A percentile compares a stretch with the other conserved stretches of the same genome.
These are phyloP conservation scores for Sordariomycetes sp. DNA, from an alignment of 2,329 filamentous ascomycete genomes.

Conservation along the genomic window DNA sequence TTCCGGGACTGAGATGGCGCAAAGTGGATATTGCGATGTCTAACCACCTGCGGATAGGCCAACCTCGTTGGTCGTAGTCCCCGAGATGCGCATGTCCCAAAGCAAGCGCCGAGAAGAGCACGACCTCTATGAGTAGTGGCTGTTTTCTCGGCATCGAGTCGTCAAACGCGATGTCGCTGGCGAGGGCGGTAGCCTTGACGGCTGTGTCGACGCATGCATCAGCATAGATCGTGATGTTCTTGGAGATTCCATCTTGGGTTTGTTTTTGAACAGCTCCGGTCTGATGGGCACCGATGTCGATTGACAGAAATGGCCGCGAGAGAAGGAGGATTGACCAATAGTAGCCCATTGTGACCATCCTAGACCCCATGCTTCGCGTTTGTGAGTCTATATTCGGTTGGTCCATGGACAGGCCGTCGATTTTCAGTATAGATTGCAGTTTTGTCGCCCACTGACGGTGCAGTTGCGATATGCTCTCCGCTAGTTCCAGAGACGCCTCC, in stretches of 20 bases:
- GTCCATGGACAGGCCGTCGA: not conserved
- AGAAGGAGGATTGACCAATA: slow-evolving; percentile 4
- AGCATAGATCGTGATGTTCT: not conserved
- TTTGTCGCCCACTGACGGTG: slow-evolving; percentile 2
- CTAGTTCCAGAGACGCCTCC: not conserved
- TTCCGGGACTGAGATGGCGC: not conserved
- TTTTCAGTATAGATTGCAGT: slow-evolving; percentile 1
- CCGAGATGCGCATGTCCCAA: not conserved
- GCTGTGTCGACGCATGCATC: not conserved
- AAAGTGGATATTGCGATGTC: not conserved
- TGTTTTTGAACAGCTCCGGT: not conserved
- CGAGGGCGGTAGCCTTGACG: not conserved
- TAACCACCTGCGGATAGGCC: not conserved
- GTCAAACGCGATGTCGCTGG: not conserved
- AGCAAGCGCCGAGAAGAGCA: not conserved
- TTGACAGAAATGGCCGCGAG: slow-evolving; percentile 2
- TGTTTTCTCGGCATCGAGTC: not conserved
- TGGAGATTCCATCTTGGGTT: not conserved
- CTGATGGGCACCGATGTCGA: not conserved
- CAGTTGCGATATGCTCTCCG: slow-evolving; percentile 2
- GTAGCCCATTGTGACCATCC: slow-evolving; percentile 3
- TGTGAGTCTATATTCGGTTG: not conserved
- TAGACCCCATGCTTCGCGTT: not conserved
- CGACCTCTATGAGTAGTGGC: not conserved
- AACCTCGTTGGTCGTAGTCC: not conserved